Base-by-base conservation (phyloP, 306 rosid genomes). In the Castanopsis chinensis region DNA sequence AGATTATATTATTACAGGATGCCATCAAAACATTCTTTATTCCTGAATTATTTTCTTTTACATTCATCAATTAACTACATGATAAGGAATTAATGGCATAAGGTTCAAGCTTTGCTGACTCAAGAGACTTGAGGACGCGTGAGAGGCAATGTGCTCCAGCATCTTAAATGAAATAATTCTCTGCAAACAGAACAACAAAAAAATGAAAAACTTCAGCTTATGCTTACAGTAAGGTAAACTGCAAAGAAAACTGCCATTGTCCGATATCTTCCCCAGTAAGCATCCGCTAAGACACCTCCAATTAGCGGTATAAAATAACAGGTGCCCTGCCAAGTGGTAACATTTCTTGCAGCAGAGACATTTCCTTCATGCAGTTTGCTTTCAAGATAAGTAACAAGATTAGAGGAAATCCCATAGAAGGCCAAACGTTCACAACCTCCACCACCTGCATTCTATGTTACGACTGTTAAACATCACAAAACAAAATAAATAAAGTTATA, bases 261-360 rank as follows among this genome's bases (percentile, higher is more conserved):
- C 98, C 98, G 91, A 83, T 91, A 94, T 89, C 98, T 87, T 80
- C 98, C 98, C 97, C 92, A 94, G 85, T 88, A 92, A 79, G 97
- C 92, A 92, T 94, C 98, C 49, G 98, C 98, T 45, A 92, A 63
- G 69, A 94, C 78, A 58, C 97, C 98, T 79, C 98, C 98, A 81
- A 94, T 88, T 33, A 94, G 97, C 80, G 98, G 98, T 68, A 97
- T 71, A 80, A 94, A 97, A 89, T 92, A 94, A 85, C 98, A 94
- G 78, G 98, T 94, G 72, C 97, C 98, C 79, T 87, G 90, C 98
- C 98, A 94, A 68, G 93, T 94, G 80, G 97, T 94, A 69, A 94
- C 97, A 85, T 94, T 92, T 87, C 91, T 91, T 63, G 98, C 98
- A 27, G 98, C 98, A 68, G 90, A 75, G 43, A 78, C 97, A 83